Evolutionary conservation across 306 rosid genomes (phyloP), one percentile per base, ranked within the genome.

Genomic region (Quercus ilex): DNA sequence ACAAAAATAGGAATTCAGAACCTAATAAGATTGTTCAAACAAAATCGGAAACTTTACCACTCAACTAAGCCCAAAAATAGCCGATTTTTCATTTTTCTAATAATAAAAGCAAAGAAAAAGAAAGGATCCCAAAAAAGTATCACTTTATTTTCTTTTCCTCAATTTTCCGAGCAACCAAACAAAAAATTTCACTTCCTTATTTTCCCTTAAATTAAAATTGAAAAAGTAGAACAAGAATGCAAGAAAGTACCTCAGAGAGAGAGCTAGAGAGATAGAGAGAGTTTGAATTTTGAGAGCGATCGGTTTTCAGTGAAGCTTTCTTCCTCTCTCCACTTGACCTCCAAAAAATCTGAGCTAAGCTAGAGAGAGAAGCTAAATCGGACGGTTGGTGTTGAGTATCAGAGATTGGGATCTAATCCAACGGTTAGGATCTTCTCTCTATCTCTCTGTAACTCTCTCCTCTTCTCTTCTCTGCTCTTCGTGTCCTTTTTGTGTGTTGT

Each of bases 321-420:
- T 41, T 41, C 8, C 46, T 41, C 46, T 41, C 46, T 41, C 46
- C 3, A 8, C 46, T 41, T 41, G 12, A 41, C 46, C 12, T 41
- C 51, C 7, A 84, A 82, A 65, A 87, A 80, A 58, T 74, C 23
- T 85, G 83, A 78, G 35, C 56, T 63, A 30, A 30, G 17, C 73
- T 25, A 74, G 20, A 65, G 64, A 74, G 7, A 33, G 9, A 6
- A 74, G 51, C 75, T 1, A 25, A 78, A 88, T 88, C 92, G 78
- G 74, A 87, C 91, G 90, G 93, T 79, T 58, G 82, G 69, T 82
- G 51, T 1, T 52, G 77, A 79, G 31, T 71, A 33, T 73, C 72
- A 58, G 85, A 82, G 73, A 80, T 41, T 41, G 46, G 46, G 53
- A 49, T 17, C 83, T 78, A 89, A 90, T 95, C 96, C 41, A 90